phyloP scores from a whole-genome alignment of 1,284 basidiomycete species.

The Puccinia coronata region DNA sequence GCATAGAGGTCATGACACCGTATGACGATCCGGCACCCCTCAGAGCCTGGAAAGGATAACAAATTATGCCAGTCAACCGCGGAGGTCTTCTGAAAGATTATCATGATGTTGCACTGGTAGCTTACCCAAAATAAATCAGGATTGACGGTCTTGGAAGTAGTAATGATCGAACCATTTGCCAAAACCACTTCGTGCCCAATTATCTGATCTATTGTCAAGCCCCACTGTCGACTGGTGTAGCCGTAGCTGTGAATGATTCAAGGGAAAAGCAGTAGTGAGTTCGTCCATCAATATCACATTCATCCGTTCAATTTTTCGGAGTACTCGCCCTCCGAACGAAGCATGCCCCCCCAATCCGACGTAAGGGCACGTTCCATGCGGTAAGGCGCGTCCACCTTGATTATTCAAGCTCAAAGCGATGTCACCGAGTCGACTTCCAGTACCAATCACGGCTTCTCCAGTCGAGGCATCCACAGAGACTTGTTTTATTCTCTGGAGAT shows the following conservation, averaged over 20 bases:
- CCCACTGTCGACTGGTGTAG: constrained; percentile 57
- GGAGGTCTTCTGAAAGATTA: neutral
- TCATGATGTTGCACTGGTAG: neutral
- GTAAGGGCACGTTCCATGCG: constrained; percentile 58
- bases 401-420: constrained; percentile 57
- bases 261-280: neutral
- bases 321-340: constrained; percentile 54
- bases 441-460: constrained; percentile 55
- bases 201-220: constrained; percentile 57
- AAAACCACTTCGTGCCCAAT: constrained; percentile 58
- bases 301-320: neutral
- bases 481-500: constrained; percentile 9
- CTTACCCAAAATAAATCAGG: constrained; percentile 53
- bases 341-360: constrained; percentile 59
- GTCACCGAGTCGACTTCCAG: constrained; percentile 58
- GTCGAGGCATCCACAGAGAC: constrained; percentile 6
- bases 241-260: constrained; percentile 51
- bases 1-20: constrained; percentile 28
- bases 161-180: constrained; percentile 56
- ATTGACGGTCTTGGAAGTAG: constrained; percentile 50
- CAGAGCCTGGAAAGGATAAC: constrained; percentile 1
- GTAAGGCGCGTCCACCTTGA: constrained; percentile 55
- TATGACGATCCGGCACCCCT: constrained; percentile 37
- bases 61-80: neutral
- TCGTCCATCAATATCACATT: neutral